Percentiles rank a stretch among this genome's conserved stretches.
phyloP scores from a whole-genome alignment of 495 filamentous ascomycete species.

The Articulospora tetracladia region DNA sequence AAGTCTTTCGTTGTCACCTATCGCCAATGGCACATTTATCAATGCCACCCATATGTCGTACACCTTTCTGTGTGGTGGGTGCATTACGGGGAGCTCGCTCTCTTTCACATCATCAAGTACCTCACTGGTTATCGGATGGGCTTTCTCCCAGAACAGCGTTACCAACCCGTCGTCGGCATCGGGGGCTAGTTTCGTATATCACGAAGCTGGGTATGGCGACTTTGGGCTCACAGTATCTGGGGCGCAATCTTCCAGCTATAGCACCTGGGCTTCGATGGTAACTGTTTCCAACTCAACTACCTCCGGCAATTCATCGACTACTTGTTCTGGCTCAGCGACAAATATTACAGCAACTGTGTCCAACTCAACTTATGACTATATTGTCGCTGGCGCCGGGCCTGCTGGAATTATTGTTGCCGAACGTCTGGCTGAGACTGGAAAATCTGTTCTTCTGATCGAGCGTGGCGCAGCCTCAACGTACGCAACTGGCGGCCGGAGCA shows the following conservation, averaged over 20 bases:
- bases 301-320: constrained; percentile 27
- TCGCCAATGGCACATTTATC: constrained; percentile 31
- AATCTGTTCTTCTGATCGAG: constrained; percentile 61
- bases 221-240: constrained; percentile 36
- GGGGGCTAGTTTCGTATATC: constrained; percentile 30
- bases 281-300: constrained; percentile 33
- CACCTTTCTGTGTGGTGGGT: constrained; percentile 35
- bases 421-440: constrained; percentile 56
- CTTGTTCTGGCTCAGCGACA: constrained; percentile 39
- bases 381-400: constrained; percentile 60
- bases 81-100: constrained; percentile 16
- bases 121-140: constrained; percentile 29
- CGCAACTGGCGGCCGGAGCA: constrained; percentile 32
- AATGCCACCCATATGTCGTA: constrained; percentile 26
- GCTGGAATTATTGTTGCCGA: constrained; percentile 61
- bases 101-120: constrained; percentile 18
- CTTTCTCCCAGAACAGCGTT: constrained; percentile 22
- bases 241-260: constrained; percentile 40
- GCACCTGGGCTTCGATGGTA: constrained; percentile 42
- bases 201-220: constrained; percentile 38
- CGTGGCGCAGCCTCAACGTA: constrained; percentile 53
- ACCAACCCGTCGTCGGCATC: constrained; percentile 31
- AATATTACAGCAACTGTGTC: constrained; percentile 23
- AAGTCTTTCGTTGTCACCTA: constrained; percentile 28
- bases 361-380: constrained; percentile 55